Conservation (phyloP, 305 asterid genomes). For the Solanum hybrid region DNA sequence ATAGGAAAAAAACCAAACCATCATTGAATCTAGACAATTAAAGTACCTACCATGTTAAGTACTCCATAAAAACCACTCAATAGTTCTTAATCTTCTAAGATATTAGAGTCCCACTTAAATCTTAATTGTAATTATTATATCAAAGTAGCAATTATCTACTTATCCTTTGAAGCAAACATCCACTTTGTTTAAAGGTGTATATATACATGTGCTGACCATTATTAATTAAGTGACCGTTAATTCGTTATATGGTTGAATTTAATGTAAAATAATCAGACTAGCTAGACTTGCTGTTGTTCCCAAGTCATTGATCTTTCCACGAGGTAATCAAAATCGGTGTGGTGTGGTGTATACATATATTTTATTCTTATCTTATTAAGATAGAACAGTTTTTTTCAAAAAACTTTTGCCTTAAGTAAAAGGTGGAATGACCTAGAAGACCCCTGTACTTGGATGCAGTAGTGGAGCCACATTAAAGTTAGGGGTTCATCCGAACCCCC, state of each 20-base stretch:
- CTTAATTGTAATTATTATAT: background rate
- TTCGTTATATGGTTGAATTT: background rate
- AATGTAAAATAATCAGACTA: background rate
- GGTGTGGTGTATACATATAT: background rate
- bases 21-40: background rate
- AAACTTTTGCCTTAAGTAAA: too few species aligned
- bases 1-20: background rate
- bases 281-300: background rate
- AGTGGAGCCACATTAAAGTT: too few species aligned
- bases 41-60: background rate
- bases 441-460: too few species aligned
- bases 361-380: too few species aligned
- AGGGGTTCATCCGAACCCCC: too few species aligned
- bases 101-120: background rate
- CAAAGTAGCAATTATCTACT: background rate
- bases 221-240: background rate
- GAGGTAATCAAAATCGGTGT: background rate
- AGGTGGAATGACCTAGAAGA: too few species aligned
- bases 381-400: too few species aligned
- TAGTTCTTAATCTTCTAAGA: background rate
- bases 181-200: background rate
- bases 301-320: background rate
- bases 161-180: background rate
- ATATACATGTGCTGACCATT: background rate
- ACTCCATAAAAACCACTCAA: background rate